Base-by-base conservation (phyloP, 2,329 filamentous ascomycete species). In the Acrodontium crateriforme region DNA sequence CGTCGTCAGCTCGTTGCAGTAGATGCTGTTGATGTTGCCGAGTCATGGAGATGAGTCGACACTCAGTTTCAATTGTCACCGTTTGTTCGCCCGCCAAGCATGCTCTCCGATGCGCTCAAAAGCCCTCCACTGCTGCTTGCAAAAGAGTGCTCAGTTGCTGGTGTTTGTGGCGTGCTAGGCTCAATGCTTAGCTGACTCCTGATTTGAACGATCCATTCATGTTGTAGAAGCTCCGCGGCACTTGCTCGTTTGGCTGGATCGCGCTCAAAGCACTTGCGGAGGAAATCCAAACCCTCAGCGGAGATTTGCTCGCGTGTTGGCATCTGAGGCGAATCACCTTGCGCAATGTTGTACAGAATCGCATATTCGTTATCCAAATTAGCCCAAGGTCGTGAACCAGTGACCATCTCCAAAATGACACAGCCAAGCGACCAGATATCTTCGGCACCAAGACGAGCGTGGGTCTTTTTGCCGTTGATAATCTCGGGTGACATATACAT, bases 401-500 rank as follows among this genome's bases (percentile, higher is more conserved):
- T 98, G 3, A 83, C 83, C 87, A 98, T 95, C 56, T 98, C 89
- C 22, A 94, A 70, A 40, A 98, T 82, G 19, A 98, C 89, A 50
- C 89, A 98, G 29, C 89, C 87, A 3, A 98, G 67, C 3, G 85
- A 94, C 87, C 87, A 98, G 36, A 95, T 76, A 50, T 98, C 87
- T 24, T 91, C 83, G 3, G 85, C 77, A 20, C 85, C 87, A 33
- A 84, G 77, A 40, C 81, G 78, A 30, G 80, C 79, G 5, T 52
- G 50, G 13, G 47, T 74, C 63, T 50, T 75, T 40, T 85, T 78
- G 31, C 89, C 89, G 47, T 85, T 91, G 62, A 98, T 95, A 21
- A 94, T 83, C 62, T 98, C 89, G 4, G 89, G 89, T 5, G 89
- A 95, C 89, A 98, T 98, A 65, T 98, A 98, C 89, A 98, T 98